Base-by-base conservation (phyloP, 495 filamentous ascomycete genomes). In the Hypoxylon subgilvum region DNA sequence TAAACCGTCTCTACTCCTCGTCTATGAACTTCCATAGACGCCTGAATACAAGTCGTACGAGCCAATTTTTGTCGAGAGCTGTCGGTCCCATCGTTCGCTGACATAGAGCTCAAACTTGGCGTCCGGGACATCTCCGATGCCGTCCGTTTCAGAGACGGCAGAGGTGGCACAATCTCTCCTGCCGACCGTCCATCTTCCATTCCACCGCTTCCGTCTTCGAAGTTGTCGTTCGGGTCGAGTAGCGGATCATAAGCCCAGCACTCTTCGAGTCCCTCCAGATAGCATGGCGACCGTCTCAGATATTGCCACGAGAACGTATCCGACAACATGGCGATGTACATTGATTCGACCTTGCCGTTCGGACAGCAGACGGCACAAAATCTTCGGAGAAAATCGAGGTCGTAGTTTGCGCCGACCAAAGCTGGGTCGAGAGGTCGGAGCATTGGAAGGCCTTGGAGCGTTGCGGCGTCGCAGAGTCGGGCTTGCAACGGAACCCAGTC, bases 401-500 rank as follows among this genome's bases (percentile, higher is more conserved):
- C 73, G 49, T 77, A 81, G 17, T 50, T 52, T 21, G 65, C 54
- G 18, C 69, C 67, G 22, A 77, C 51, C 17, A 79, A 55, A 43
- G 65, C 54, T 8, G 71, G 52, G 22, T 78, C 75, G 18, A 82
- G 72, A 46, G 72, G 74, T 6, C 79, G 74, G 21, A 84, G 70
- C 81, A 84, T 84, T 4, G 81, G 81, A 39, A 84, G 73, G 12
- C 81, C 81, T 53, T 76, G 72, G 39, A 84, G 72, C 18, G 70
- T 71, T 57, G 75, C 74, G 44, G 79, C 81, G 57, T 82, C 77
- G 67, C 81, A 84, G n/a, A 82, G 70, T 56, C 75, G 74, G 35
- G 80, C 81, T 50, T 81, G 79, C 30, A 84, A 72, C 6, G 81
- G 81, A 66, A 79, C 74, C 81, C 81, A 84, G 22, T 68, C 66